These are phyloP conservation scores for Tuber microsphaerosporum DNA, from an alignment of 495 filamentous ascomycete species.

Conservation along the genomic window DNA sequence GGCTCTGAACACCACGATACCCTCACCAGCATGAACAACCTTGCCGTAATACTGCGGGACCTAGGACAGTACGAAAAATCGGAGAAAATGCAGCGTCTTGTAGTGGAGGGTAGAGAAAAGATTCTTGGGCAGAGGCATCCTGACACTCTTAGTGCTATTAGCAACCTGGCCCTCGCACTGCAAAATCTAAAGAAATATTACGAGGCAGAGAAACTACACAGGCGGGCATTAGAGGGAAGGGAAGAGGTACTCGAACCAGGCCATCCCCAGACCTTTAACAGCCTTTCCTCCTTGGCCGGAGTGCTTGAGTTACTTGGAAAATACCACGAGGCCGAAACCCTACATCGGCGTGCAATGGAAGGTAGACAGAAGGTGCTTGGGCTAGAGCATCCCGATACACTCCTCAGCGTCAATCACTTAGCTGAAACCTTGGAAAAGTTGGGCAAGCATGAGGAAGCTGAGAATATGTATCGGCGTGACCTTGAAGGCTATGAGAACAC, in stretches of 20 bases:
- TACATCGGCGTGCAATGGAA: slow-evolving; percentile 11
- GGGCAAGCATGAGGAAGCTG: slow-evolving; percentile 7
- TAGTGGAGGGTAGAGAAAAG: slow-evolving; percentile 30
- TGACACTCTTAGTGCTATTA: slow-evolving; percentile 39
- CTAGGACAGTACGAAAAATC: slow-evolving; percentile 43
- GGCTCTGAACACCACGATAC: not conserved
- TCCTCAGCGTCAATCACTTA: slow-evolving; percentile 15
- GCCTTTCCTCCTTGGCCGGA: slow-evolving; percentile 10
- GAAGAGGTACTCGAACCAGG: slow-evolving; percentile 38
- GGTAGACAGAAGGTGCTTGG: slow-evolving; percentile 14
- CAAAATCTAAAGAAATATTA: slow-evolving; percentile 39
- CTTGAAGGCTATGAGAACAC: slow-evolving; percentile 5
- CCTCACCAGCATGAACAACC: not conserved
- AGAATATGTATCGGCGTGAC: slow-evolving; percentile 5
- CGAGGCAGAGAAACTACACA: slow-evolving; percentile 43
- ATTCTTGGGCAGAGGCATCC: slow-evolving; percentile 40
- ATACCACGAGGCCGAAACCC: slow-evolving; percentile 4
- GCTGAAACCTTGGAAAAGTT: slow-evolving; percentile 10
- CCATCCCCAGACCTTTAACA: slow-evolving; percentile 26
- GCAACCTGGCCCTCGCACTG: slow-evolving; percentile 39
- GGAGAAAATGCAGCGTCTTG: slow-evolving; percentile 31
- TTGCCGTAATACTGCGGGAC: not conserved
- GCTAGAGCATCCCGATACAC: slow-evolving; percentile 14
- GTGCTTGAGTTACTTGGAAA: not conserved
- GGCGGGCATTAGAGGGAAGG: slow-evolving; percentile 31